Evolutionary conservation across 768 basidiomycete genomes (phyloP).

Genomic region (Rhizopogon sp.): DNA sequence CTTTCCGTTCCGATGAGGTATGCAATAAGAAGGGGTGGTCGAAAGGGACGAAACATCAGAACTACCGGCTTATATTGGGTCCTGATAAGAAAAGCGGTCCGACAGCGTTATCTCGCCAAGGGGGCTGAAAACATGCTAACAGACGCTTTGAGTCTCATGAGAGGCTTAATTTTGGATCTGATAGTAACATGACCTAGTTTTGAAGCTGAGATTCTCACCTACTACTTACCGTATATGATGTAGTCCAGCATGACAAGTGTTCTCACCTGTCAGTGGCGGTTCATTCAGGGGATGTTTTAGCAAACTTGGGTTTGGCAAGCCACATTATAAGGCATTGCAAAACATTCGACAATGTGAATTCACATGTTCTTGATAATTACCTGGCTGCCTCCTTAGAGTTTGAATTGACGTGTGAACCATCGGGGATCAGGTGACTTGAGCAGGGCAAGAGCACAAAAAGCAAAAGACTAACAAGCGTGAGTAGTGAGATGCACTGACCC

Average conservation of each 20-base stretch:
- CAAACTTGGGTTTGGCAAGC: background rate
- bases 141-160: background rate
- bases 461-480: background rate
- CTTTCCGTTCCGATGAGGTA: background rate
- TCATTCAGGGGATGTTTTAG: background rate
- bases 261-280: background rate
- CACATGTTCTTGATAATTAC: background rate
- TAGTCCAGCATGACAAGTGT: too few species aligned
- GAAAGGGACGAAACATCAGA: background rate
- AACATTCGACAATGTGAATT: background rate
- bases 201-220: background rate
- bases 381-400: too few species aligned
- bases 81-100: conserved; percentile 3
- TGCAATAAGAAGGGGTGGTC: background rate
- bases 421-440: background rate
- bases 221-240: too few species aligned
- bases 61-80: background rate
- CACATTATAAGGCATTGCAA: background rate
- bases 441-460: background rate
- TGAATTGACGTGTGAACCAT: background rate
- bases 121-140: background rate
- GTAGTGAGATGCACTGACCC: background rate
- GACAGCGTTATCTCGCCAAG: background rate
- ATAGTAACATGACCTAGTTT: background rate
- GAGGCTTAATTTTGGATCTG: background rate